Base-by-base conservation (phyloP, 106 monocot genomes). In the Ottelia alismoides region DNA sequence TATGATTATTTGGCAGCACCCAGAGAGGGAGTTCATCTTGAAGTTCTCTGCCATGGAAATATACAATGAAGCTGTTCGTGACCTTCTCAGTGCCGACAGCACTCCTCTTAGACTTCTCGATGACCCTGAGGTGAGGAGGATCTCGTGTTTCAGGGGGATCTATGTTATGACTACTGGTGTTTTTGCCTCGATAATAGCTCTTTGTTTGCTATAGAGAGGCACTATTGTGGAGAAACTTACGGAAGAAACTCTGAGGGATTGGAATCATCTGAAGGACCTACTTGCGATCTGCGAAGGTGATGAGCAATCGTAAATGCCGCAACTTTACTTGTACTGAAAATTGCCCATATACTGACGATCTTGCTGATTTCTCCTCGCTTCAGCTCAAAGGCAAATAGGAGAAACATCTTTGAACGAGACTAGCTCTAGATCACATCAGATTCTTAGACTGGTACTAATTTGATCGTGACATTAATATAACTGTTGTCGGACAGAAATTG, bases 341-440 rank as follows among this genome's bases (percentile, higher is more conserved):
- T 16, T 16, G 16, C 16, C 40, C 6, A 43, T 43, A n/a, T n/a
- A n/a, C n/a, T n/a, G n/a, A n/a, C n/a, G n/a, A n/a, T n/a, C n/a
- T n/a, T n/a, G n/a, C n/a, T n/a, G n/a, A n/a, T n/a, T n/a, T n/a
- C n/a, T 51, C 27, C 11, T 23, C 69, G 28, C 28, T 28, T 51
- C 72, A 99, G 98, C 83, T 77, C 90, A 99, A 68, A 90, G 98
- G 44, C 68, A 80, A 61, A 78, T 77, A 23, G 98, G 89, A 28
- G 98, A 99, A 61, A 99, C 98, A 19, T 86, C 70, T 17, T 70
- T 99, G 40, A 99, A 99, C 61, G 90, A 99, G 72, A 72, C 70
- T 48, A 99, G 98, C 60, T 99, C 98, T 31, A 74, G 98, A 80
- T 99, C 98, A 52, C 98, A 99, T 80, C 98, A 99, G 61, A 90